These are phyloP conservation scores for Coffea canephora DNA, from an alignment of 257 asterid genomes.

Conservation along the genomic window DNA sequence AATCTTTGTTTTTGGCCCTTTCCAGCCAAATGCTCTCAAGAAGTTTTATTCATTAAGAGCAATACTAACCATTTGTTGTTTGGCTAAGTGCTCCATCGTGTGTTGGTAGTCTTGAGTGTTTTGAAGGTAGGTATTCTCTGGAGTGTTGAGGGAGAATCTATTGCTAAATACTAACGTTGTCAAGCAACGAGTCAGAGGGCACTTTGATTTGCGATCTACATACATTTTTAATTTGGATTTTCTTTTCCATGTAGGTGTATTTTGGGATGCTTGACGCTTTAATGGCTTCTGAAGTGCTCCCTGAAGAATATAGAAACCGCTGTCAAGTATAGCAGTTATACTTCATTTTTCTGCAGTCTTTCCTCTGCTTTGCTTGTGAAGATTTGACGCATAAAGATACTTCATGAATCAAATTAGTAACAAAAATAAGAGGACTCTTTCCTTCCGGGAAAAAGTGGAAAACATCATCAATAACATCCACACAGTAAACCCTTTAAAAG, in stretches of 20 bases:
- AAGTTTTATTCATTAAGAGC: not conserved
- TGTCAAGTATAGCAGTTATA: slow-evolving; percentile 52
- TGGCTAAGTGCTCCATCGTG: not conserved
- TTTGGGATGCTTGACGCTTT: slow-evolving; percentile 95
- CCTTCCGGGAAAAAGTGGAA: not conserved
- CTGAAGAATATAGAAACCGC: slow-evolving; percentile 82
- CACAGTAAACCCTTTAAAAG: not conserved
- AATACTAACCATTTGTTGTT: not conserved
- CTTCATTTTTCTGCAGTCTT: not conserved
- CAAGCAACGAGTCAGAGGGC: not conserved
- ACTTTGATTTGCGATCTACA: not conserved
- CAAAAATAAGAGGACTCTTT: not conserved
- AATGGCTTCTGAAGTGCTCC: slow-evolving; percentile 89
- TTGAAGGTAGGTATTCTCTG: not conserved
- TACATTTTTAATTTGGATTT: not conserved
- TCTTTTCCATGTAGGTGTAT: slow-evolving; percentile 55
- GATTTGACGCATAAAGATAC: not conserved
- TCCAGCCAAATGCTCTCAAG: not conserved
- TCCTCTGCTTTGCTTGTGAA: not conserved
- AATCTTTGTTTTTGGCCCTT: not conserved
- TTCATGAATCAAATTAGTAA: not conserved
- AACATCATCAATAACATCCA: not conserved
- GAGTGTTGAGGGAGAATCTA: not conserved
- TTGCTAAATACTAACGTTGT: not conserved
- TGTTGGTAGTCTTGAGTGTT: not conserved